Base-by-base conservation (phyloP, 352 stramenopile species). In the Phytophthora multivora region DNA sequence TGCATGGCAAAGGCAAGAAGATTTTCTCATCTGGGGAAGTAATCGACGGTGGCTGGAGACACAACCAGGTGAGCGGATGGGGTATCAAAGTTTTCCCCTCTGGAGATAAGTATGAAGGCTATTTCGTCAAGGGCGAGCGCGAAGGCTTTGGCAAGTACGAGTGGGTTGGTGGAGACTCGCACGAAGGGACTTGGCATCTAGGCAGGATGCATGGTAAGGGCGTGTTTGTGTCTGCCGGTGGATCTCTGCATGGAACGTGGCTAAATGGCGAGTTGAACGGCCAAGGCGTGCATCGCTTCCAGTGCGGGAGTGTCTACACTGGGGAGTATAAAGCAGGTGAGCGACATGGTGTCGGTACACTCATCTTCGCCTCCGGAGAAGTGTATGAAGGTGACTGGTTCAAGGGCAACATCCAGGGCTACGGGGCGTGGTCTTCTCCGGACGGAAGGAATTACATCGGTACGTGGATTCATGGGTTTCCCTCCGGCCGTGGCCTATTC, bases 1-100 rank as follows among this genome's bases (percentile, higher is more conserved):
- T 95, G 80, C 80, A 93, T 45, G 86, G 82, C 26, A 71, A 80
- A 59, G 86, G 86, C 40, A 89, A 82, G 47, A 92, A 93, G 49
- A 62, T 83, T 8, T 86, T 89, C 7, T 65, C 71, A 2, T 79
- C 62, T 0, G 86, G 83, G 13, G 86, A 91, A 66, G 69, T 70
- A 19, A 73, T 95, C 16, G 75, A 90, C 43, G 86, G 76, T 16
- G 33, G 68, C 25, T 95, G 84, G 84, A 73, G 60, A 21, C 73
- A 79, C 42, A 91, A 90, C 42, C 54, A 80, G 33, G 73, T 84
- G 28, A 77, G 77, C n/a, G 86, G 86, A 1, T 79, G 69, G 46
- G 86, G 80, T 2, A 63, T 73, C 41, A 93, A 95, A 41, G 63
- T 65, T 0, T 95, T 92, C 40, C 51, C 49, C 15, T 90, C 66